Percentiles rank a stretch among this genome's conserved stretches.
phyloP scores from a whole-genome alignment of 192 early-diverging fungal genomes.

The Umbelopsis sp. region DNA sequence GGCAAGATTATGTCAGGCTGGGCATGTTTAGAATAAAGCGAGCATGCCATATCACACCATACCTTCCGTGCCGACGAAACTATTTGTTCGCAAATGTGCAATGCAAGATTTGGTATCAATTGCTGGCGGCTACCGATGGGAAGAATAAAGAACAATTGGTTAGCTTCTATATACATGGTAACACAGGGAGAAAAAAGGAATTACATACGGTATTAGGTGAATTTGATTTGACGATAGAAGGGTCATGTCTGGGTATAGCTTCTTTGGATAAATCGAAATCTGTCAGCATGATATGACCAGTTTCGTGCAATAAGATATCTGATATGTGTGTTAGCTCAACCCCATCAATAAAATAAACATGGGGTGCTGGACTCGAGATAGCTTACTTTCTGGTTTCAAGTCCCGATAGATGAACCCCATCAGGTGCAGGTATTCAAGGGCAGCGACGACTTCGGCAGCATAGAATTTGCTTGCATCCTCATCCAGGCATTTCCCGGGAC shows the following conservation, averaged over 20 bases:
- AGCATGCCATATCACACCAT: background rate
- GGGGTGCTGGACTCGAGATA: background rate
- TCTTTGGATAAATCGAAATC: conserved; percentile 99
- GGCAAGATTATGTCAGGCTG: background rate
- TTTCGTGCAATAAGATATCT: conserved; percentile 89
- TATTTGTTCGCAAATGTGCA: conserved; percentile 88
- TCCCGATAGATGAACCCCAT: conserved; percentile 98
- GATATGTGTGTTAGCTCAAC: background rate
- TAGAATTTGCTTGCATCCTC: conserved; percentile 95
- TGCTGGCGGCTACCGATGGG: conserved; percentile 49
- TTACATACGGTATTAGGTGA: conserved; percentile 56
- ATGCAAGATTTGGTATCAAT: conserved; percentile 92
- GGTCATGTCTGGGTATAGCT: conserved; percentile 74
- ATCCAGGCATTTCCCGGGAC: conserved; percentile 83
- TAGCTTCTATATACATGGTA: background rate
- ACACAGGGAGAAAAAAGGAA: background rate
- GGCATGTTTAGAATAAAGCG: background rate
- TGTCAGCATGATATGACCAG: conserved; percentile 96
- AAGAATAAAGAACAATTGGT: background rate
- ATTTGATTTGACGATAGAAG: conserved; percentile 63
- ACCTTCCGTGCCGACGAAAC: conserved; percentile 96
- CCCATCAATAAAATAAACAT: too few relatives aligned
- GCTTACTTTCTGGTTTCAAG: conserved; percentile 94
- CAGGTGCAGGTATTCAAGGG: conserved; percentile 94
- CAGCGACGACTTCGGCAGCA: conserved; percentile 95